phyloP scores from a whole-genome alignment of 139 green algal genomes.

The Ettlia oleoabundans region DNA sequence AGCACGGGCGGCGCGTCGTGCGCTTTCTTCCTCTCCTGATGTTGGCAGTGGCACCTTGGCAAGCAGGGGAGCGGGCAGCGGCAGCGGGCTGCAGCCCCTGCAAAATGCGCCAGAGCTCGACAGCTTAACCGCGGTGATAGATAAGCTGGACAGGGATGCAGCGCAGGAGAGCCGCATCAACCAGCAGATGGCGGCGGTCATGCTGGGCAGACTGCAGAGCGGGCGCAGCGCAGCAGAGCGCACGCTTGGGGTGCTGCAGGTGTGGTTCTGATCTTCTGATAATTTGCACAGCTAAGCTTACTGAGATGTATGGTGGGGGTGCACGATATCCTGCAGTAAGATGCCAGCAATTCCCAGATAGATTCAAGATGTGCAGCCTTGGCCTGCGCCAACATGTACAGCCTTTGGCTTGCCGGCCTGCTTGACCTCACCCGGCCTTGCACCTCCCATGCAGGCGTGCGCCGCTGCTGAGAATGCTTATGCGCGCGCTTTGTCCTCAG shows the following conservation, averaged over 20 bases:
- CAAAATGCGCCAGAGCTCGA: constrained; percentile 50
- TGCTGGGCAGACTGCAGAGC: constrained; percentile 47
- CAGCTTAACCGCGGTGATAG: constrained; percentile 41
- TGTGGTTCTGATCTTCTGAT: not conserved
- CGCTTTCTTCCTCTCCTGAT: constrained; percentile 34
- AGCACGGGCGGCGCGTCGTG: constrained; percentile 39
- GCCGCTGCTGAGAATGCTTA: constrained; percentile 51
- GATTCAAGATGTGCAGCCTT: too few species aligned
- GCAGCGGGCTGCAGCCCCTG: constrained; percentile 8
- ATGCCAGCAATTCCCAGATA: too few species aligned
- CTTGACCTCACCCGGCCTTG: not conserved
- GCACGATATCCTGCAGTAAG: too few species aligned
- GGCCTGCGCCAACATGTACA: too few species aligned
- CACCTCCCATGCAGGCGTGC: constrained; percentile 36
- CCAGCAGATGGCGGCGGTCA: constrained; percentile 45
- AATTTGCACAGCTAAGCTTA: not conserved
- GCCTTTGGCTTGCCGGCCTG: too few species aligned
- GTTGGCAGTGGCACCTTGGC: not conserved
- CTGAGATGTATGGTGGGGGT: too few species aligned
- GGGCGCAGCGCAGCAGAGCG: constrained; percentile 44
- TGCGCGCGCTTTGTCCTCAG: constrained; percentile 35
- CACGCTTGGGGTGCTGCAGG: constrained; percentile 57
- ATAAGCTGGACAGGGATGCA: constrained; percentile 48
- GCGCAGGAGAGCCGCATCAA: constrained; percentile 58
- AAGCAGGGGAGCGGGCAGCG: not conserved